Base-by-base conservation (phyloP, 2,329 filamentous ascomycete genomes). In the Hypoxylon sp. region DNA sequence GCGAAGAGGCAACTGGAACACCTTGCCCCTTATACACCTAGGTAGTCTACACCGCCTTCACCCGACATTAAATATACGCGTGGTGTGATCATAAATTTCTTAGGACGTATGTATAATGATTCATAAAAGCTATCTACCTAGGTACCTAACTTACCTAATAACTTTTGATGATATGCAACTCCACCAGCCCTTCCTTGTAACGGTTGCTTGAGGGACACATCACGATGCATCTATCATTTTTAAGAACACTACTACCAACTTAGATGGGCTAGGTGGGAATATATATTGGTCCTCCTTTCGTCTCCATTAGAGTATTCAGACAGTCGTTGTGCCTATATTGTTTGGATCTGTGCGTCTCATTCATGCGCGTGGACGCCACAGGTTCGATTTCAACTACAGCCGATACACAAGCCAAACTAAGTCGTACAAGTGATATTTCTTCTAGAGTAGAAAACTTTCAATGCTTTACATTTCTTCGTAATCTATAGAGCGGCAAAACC, bases 11-110 rank as follows among this genome's bases (percentile, higher is more conserved):
- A 17, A 4, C 2, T 11, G n/a, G 1, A 49, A 32, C 43, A 19
- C 32, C 55, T 45, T 30, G 25, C 23, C 36, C 36, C 14, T 32
- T 45, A 30, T 55, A 30, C n/a, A n/a, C n/a, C n/a, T n/a, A n/a
- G n/a, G n/a, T 43, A 19, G 43, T 30, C 21, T 43, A 55, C 36
- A 55, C 34, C 28, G 19, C 34, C 34, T 19, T 9, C 38, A n/a
- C 30, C 30, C 7, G 1, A 32, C 14, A 11, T 23, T 23, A 34
- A n/a, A 25, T 2, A 34, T 28, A 46, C 41, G 34, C 25, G 11
- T n/a, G 41, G 34, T 6, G 14, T 46, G 25, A n/a, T 19, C 9
- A 9, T n/a, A n/a, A 19, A 23, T 46, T 10, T n/a, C n/a, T 2
- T 13, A 25, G 32, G 2, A 56, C 5, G 19, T 9, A 9, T 13